Evolutionary conservation across 345 rosid species (phyloP).

Genomic region (Eucalyptus albens): DNA sequence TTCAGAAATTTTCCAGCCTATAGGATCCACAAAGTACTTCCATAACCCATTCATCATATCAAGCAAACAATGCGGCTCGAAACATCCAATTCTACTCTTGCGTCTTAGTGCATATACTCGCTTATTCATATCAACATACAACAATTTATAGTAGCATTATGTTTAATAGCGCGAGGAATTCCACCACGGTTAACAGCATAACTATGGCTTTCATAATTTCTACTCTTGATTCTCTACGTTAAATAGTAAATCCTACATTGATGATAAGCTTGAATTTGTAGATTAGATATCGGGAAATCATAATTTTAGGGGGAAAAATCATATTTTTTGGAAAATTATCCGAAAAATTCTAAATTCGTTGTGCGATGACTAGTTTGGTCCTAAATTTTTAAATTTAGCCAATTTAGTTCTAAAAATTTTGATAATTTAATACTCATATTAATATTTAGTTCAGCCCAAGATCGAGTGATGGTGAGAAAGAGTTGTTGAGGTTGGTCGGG

Average conservation of each 20-base stretch:
- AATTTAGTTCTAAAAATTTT: not conserved
- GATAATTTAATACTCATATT: not conserved
- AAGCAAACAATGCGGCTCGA: not conserved
- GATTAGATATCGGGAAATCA: not conserved
- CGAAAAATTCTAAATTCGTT: not conserved
- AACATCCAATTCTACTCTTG: not conserved
- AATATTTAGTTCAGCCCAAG: not conserved
- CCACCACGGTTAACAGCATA: not conserved
- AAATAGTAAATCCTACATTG: not conserved
- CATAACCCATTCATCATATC: not conserved
- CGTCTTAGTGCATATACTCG: not conserved
- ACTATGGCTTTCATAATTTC: not conserved
- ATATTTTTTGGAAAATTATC: not conserved
- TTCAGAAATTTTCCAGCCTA: not conserved
- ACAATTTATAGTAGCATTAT: not conserved
- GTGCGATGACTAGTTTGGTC: accelerated
- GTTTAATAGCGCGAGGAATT: not conserved
- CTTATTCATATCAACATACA: not conserved
- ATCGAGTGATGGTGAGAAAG: not conserved
- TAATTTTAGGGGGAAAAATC: not conserved
- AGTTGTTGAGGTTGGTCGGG: not conserved
- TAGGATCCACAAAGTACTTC: not conserved
- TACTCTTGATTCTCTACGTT: not conserved
- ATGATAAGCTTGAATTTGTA: no score
- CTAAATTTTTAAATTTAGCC: not conserved